Conservation (phyloP, 2,329 filamentous ascomycete species). For the Parastagonospora nodorum region DNA sequence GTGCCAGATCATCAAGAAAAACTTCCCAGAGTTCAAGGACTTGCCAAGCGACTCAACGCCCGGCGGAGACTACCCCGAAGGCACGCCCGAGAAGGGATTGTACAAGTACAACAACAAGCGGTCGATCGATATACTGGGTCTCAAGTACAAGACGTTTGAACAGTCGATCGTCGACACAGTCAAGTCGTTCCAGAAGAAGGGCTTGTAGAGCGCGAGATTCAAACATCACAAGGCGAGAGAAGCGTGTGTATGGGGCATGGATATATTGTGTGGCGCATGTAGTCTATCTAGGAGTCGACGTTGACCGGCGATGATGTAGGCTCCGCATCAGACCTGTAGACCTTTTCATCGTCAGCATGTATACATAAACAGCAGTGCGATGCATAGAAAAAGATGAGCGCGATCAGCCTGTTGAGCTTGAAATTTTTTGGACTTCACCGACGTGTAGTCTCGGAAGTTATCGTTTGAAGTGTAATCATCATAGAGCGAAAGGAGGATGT, state of each 20-base stretch:
- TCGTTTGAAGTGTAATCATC: conserved; percentile 38
- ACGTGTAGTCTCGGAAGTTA: conserved; percentile 42
- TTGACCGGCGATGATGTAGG: neutral
- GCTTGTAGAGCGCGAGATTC: conserved; percentile 40
- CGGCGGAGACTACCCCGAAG: conserved; percentile 53
- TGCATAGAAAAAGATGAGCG: conserved; percentile 5
- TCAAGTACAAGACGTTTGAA: conserved; percentile 64
- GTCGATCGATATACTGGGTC: conserved; percentile 61
- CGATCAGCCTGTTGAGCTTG: conserved; percentile 63
- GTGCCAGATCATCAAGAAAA: conserved; percentile 59
- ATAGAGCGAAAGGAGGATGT: conserved; percentile 16
- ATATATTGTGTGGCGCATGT: conserved; percentile 15
- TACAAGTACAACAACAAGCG: conserved; percentile 61
- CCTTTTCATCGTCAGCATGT: conserved; percentile 20
- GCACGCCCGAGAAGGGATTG: conserved; percentile 48
- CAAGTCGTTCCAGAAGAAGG: conserved; percentile 64
- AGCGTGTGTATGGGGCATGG: neutral
- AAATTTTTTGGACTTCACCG: conserved; percentile 49
- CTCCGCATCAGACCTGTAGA: neutral
- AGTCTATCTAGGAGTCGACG: conserved; percentile 10
- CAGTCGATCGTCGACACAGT: conserved; percentile 66
- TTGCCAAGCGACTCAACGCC: conserved; percentile 52
- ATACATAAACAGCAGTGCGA: neutral
- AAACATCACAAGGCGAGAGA: neutral
- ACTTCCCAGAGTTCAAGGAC: conserved; percentile 59